Evolutionary conservation across 495 filamentous ascomycete species (phyloP).

Genomic region (Neurospora africana): DNA sequence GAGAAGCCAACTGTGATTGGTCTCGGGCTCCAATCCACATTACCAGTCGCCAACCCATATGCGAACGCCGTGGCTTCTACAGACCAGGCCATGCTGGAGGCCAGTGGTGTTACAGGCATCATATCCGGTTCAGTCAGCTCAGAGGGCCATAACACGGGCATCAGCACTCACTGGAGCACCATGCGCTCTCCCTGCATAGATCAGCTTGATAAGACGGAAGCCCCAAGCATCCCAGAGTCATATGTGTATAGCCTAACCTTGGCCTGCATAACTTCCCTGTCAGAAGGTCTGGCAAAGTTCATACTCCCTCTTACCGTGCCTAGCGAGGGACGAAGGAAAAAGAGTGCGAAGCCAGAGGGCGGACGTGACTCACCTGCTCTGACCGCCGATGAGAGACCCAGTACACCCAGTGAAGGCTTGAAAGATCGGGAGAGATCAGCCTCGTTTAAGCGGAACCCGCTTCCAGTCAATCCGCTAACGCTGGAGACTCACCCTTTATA

Average conservation of each 20-base stretch:
- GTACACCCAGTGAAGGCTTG: background rate
- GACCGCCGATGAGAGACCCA: conserved; percentile 24
- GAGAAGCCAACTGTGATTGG: conserved; percentile 86
- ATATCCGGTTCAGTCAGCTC: conserved; percentile 66
- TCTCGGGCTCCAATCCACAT: conserved; percentile 72
- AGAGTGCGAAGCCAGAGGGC: conserved; percentile 28
- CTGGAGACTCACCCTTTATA: conserved; percentile 62
- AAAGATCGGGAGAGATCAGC: conserved; percentile 29
- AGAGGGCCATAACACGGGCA: conserved; percentile 57
- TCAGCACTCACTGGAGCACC: conserved; percentile 84
- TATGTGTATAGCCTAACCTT: conserved; percentile 88
- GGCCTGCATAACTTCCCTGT: conserved; percentile 75
- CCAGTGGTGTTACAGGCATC: conserved; percentile 76
- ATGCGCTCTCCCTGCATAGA: conserved; percentile 85
- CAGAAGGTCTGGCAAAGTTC: conserved; percentile 86
- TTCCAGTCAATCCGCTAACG: conserved; percentile 71
- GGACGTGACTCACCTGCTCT: conserved; percentile 35
- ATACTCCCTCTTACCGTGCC: conserved; percentile 81
- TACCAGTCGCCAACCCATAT: conserved; percentile 45
- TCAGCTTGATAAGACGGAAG: conserved; percentile 83
- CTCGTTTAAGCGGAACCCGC: conserved; percentile 46
- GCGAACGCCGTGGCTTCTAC: conserved; percentile 31
- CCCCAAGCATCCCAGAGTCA: conserved; percentile 74
- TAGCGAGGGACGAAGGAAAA: conserved; percentile 45
- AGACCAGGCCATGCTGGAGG: conserved; percentile 80